Evolutionary conservation across 176 grass and related monocot species (phyloP).

Genomic region (Thalia dealbata): DNA sequence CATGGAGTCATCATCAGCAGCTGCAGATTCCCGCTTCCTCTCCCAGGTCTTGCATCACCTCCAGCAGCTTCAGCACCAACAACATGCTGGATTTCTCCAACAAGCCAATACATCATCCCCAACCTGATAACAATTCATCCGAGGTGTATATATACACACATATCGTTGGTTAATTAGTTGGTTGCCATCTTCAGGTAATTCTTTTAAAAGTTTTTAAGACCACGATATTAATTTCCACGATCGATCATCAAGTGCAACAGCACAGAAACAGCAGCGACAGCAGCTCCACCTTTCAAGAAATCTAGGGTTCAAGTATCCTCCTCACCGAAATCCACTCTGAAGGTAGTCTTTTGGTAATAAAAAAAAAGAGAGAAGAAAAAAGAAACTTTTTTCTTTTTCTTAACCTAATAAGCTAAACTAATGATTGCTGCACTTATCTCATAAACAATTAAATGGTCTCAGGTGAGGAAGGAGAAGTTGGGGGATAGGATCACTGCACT

Average conservation of each 20-base stretch:
- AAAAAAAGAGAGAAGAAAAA: too few species aligned
- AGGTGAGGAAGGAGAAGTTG: constrained; percentile 98
- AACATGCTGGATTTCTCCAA: constrained; percentile 86
- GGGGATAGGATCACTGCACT: constrained; percentile 97
- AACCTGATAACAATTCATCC: constrained; percentile 66
- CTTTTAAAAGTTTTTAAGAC: too few species aligned
- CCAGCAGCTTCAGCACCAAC: too few species aligned
- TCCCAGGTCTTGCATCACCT: constrained; percentile 65
- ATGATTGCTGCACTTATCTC: too few species aligned
- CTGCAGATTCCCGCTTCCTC: constrained; percentile 41
- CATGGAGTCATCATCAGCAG: constrained; percentile 62
- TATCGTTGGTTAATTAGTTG: not conserved
- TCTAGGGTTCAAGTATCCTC: constrained; percentile 76
- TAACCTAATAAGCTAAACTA: too few species aligned
- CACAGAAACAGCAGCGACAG: constrained; percentile 19
- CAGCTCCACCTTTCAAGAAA: constrained; percentile 75
- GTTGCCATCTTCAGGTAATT: not conserved
- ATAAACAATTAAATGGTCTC: too few species aligned
- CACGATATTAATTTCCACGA: too few species aligned
- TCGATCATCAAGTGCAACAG: constrained; percentile 64
- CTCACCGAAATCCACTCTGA: constrained; percentile 68
- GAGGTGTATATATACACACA: constrained; percentile 34
- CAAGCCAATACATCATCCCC: constrained; percentile 32
- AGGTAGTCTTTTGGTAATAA: too few species aligned
- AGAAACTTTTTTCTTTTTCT: constrained; percentile 1